Percentiles rank a stretch among this genome's conserved stretches.
These are phyloP conservation scores for Plasmodium inui DNA, from an alignment of 169 alveolate genomes.

Conservation along the genomic window DNA sequence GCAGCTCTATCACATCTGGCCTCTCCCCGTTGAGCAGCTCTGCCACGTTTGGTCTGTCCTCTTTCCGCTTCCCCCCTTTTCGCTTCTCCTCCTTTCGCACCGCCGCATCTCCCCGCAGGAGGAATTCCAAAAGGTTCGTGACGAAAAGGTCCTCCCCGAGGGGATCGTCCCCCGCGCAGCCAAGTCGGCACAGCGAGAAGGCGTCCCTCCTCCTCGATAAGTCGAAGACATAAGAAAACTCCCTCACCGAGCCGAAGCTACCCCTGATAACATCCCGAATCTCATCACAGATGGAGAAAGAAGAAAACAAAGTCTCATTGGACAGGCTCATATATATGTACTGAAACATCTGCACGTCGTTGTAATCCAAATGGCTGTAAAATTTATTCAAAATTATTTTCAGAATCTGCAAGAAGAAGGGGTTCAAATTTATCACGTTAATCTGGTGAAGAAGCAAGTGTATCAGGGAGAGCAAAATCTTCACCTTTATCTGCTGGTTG, in stretches of 20 bases:
- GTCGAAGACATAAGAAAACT: slow-evolving; percentile 24
- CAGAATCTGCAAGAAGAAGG: slow-evolving; percentile 36
- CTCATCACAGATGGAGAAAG: slow-evolving; percentile 20
- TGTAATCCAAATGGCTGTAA: slow-evolving; percentile 48
- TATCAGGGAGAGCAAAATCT: slow-evolving; percentile 41
- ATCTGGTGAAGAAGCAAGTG: slow-evolving; percentile 49
- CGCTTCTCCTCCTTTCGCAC: too few species aligned
- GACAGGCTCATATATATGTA: slow-evolving; percentile 53
- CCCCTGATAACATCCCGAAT: slow-evolving; percentile 1
- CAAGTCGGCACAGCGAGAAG: neutral
- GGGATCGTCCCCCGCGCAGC: neutral
- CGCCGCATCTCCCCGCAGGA: neutral
- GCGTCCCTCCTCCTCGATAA: neutral
- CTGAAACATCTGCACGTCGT: slow-evolving; percentile 56
- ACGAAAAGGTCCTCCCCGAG: neutral
- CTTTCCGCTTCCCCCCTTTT: too few species aligned
- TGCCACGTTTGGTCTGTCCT: neutral
- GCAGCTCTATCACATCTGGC: neutral
- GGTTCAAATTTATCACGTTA: slow-evolving; percentile 4
- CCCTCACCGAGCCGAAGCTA: neutral
- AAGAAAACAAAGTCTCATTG: slow-evolving; percentile 44
- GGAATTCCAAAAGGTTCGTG: neutral
- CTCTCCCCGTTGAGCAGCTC: neutral
- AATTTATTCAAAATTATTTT: slow-evolving; percentile 50
- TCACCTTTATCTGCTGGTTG: slow-evolving; percentile 42